These are phyloP conservation scores for Solanum sejunctum DNA, from an alignment of 257 asterid genomes.

Conservation along the genomic window DNA sequence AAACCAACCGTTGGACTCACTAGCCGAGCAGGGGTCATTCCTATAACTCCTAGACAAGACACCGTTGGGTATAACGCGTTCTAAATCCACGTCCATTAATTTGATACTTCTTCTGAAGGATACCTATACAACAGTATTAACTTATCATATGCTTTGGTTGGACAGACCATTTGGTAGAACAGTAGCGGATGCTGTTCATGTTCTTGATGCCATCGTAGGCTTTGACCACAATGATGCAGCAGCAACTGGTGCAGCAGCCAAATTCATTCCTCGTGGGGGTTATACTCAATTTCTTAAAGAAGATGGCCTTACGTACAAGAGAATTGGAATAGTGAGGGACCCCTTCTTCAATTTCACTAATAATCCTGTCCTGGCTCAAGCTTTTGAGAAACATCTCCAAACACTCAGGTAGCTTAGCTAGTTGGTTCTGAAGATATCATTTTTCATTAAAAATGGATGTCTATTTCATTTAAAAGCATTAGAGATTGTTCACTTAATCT, in stretches of 20 bases:
- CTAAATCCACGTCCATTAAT: neutral
- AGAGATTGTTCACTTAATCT: neutral
- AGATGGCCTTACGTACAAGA: constrained; percentile 30
- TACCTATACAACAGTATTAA: neutral
- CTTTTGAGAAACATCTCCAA: constrained; percentile 14
- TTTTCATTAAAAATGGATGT: neutral
- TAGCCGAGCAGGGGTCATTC: constrained; percentile 59
- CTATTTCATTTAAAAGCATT: neutral
- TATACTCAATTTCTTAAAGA: constrained; percentile 28
- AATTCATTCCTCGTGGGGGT: constrained; percentile 27
- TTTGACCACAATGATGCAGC: constrained; percentile 23
- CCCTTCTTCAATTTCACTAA: constrained; percentile 12
- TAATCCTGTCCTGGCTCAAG: neutral
- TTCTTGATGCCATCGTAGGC: constrained; percentile 43
- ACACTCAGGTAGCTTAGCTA: constrained; percentile 16
- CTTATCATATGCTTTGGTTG: neutral
- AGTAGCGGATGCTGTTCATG: constrained; percentile 33
- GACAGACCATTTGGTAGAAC: constrained; percentile 39
- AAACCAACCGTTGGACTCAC: constrained; percentile 72
- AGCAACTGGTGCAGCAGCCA: constrained; percentile 19
- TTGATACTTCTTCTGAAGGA: neutral
- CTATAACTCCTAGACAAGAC: constrained; percentile 54
- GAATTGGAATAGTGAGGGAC: constrained; percentile 24
- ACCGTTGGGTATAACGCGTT: constrained; percentile 31
- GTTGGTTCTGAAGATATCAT: neutral